Conservation (phyloP, 1,284 basidiomycete species). For the Moesziomyces antarcticus region DNA sequence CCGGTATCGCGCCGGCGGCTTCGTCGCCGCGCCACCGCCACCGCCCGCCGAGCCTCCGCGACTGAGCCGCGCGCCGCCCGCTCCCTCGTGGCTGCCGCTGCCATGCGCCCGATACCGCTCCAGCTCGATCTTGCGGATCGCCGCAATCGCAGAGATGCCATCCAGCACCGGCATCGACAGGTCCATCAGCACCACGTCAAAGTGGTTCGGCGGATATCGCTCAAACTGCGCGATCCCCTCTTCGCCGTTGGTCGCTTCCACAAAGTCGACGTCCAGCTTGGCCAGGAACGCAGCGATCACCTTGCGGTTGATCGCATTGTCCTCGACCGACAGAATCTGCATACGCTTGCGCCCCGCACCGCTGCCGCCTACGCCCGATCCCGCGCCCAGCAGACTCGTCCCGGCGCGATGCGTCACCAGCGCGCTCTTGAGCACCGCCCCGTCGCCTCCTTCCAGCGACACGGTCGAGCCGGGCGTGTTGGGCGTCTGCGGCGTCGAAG, state of each 20-base stretch:
- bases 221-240: slow-evolving; percentile 55
- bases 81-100: slow-evolving; percentile 8
- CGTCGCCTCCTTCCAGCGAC: slow-evolving; percentile 70
- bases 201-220: slow-evolving; percentile 42
- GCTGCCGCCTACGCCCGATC: slow-evolving; percentile 2
- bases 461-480: slow-evolving; percentile 68
- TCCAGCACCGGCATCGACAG: slow-evolving; percentile 93
- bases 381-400: slow-evolving; percentile 9
- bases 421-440: slow-evolving; percentile 70
- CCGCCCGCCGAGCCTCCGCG: not conserved
- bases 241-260: slow-evolving; percentile 56
- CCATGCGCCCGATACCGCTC: slow-evolving; percentile 64
- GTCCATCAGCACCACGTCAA: slow-evolving; percentile 72
- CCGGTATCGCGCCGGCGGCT: slow-evolving; percentile 26
- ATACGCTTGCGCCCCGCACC: slow-evolving; percentile 34
- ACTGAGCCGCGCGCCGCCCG: not conserved
- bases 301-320: slow-evolving; percentile 62
- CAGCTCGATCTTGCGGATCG: slow-evolving; percentile 83
- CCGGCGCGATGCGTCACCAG: slow-evolving; percentile 38
- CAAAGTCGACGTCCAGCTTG: slow-evolving; percentile 50
- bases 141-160: slow-evolving; percentile 81
- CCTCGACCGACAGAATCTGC: slow-evolving; percentile 60
- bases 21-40: not conserved
- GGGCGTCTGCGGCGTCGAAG: slow-evolving; percentile 65
- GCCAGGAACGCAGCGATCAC: slow-evolving; percentile 54